These are phyloP conservation scores for Mycena polygramma DNA, from an alignment of 768 basidiomycete genomes.

Conservation along the genomic window DNA sequence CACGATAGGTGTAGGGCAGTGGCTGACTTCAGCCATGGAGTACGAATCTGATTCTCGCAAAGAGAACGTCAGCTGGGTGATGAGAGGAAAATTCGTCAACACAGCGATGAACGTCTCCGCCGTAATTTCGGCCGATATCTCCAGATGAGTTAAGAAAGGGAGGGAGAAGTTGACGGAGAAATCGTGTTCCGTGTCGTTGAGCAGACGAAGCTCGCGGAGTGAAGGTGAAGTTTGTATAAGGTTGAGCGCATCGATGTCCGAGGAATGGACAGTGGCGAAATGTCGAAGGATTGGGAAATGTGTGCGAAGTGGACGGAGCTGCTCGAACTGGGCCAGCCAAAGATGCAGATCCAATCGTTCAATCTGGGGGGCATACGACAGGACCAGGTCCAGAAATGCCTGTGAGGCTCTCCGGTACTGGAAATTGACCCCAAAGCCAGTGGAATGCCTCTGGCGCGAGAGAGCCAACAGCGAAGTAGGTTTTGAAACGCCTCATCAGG, in stretches of 20 bases:
- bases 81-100: too few relatives aligned
- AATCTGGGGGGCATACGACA: neutral
- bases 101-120: too few relatives aligned
- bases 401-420: neutral
- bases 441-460: neutral
- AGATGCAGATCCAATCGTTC: slow-evolving; percentile 11
- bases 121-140: too few relatives aligned
- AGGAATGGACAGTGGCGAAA: neutral
- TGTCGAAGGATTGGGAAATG: slow-evolving; percentile 13
- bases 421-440: neutral
- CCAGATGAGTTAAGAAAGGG: too few relatives aligned
- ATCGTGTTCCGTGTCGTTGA: too few relatives aligned
- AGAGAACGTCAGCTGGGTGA: too few relatives aligned
- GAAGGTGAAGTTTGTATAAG: neutral
- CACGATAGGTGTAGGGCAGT: neutral
- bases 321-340: neutral
- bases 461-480: neutral
- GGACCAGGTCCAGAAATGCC: neutral
- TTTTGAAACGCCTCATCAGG: neutral
- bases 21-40: too few relatives aligned
- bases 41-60: too few relatives aligned
- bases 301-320: neutral
- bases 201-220: slow-evolving; percentile 14
- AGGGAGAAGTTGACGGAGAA: too few relatives aligned
- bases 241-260: neutral